Base-by-base conservation (phyloP, 306 rosid species). In the Cucurbita argyrosperma region DNA sequence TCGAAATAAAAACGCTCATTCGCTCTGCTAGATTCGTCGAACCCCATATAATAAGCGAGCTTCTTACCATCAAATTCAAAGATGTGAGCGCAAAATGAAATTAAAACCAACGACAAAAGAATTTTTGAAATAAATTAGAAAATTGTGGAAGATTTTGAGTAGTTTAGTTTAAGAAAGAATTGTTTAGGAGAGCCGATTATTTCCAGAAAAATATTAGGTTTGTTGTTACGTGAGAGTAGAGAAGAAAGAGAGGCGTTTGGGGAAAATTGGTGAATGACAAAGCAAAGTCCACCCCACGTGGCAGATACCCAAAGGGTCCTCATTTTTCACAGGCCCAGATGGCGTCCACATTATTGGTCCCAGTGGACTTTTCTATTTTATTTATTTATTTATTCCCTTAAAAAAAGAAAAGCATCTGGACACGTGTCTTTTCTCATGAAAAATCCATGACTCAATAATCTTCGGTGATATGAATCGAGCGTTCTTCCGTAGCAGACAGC, bases 401-500 rank as follows among this genome's bases (percentile, higher is more conserved):
- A 35, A 16, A 16, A 38, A 38, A n/a, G 6, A 40, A n/a, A 18
- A 50, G 26, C 57, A 7, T 38, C 23, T 23, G 61, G 81, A 80
- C 88, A 82, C 86, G 86, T 80, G 88, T 53, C 21, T 43, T 75
- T 79, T 76, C 75, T 59, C 80, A 59, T n/a, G 79, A 72, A 74
- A 85, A 75, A 79, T 75, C 81, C 82, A 71, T 42, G 64, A 71
- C 52, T 46, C 43, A 10, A 78, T 81, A 78, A 78, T 76, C 79
- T 63, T 66, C 46, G 64, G 43, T 71, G 77, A 49, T 66, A 59
- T 50, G 52, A 30, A 52, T 65, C 40, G 63, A 63, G 74, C 81
- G 76, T 70, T 76, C 64, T 74, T 79, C 83, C 71, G 82, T 77
- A 78, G 69, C 79, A 69, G 45, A 79, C 70, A 61, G 59, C 68